Evolutionary conservation across 257 asterid genomes (phyloP).

Genomic region (Nicotiana otophora): DNA sequence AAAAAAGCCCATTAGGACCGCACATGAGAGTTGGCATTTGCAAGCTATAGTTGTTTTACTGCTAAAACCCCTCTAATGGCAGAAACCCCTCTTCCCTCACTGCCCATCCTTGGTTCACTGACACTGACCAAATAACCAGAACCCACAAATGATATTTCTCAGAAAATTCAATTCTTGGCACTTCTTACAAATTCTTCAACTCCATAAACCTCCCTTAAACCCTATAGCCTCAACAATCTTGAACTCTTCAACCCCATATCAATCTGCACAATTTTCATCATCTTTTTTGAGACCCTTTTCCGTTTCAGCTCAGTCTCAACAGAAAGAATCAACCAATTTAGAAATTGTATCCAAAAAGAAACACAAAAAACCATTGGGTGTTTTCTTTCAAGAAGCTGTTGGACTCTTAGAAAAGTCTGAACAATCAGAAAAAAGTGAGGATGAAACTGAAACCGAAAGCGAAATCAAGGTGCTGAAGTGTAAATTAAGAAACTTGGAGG

Average conservation of each 20-base stretch:
- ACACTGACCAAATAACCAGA: neutral
- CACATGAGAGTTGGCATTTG: too few relatives aligned
- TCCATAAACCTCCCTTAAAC: constrained; percentile 22
- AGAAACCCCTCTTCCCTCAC: neutral
- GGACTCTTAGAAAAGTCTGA: constrained; percentile 21
- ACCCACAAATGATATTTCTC: constrained; percentile 24
- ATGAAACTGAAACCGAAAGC: constrained; percentile 13
- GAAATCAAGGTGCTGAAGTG: constrained; percentile 25
- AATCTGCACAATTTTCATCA: constrained; percentile 11
- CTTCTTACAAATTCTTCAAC: constrained; percentile 8
- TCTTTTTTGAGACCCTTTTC: constrained; percentile 33
- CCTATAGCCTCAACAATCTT: neutral
- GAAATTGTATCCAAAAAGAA: constrained; percentile 13
- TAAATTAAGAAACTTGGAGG: constrained; percentile 43
- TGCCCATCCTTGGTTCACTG: neutral
- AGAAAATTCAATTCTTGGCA: constrained; percentile 23
- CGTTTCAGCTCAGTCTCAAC: constrained; percentile 19
- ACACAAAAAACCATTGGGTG: constrained; percentile 28
- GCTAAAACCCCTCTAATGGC: neutral
- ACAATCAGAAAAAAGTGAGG: neutral
- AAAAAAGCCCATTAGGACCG: too few relatives aligned
- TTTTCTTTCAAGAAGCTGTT: constrained; percentile 52
- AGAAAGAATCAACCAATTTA: neutral
- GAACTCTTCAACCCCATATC: constrained; percentile 13
- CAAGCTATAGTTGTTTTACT: neutral